Evolutionary conservation across 331 rosid species (phyloP), one percentile per base, ranked within the genome.

Genomic region (Rosa hybrid): DNA sequence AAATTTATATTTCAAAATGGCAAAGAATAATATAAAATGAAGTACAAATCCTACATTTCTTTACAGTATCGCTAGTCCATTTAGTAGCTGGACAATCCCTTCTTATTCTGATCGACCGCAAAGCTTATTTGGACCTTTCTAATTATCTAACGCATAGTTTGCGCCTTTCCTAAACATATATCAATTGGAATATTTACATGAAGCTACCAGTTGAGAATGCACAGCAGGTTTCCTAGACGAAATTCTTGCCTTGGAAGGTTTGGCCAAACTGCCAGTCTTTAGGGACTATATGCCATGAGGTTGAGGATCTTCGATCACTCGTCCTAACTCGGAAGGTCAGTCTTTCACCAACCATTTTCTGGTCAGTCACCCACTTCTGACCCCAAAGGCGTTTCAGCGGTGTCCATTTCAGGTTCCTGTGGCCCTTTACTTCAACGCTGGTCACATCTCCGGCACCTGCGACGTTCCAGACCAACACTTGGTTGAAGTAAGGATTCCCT

Each of bases 401-500:
- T 21, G 89, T 90, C 97, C 97, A 94, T 73, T 87, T 68, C 27
- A 89, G 80, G 30, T 94, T 89, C 12, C 79, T 10, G 30, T 71
- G 49, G 25, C 98, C 94, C 84, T 86, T 94, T 84, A 94, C 97
- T n/a, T 75, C 83, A 20, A 94, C 75, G 39, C 83, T 34, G 7
- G 44, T 54, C 17, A 91, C 42, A 17, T 92, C 97, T 7, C 97
- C 98, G 0, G 94, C 93, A 68, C 97, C 98, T 30, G 90, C 98
- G 27, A 94, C 98, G 74, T 92, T 94, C 89, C 89, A 89, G 54
- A 94, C 89, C 73, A 77, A 4, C 2, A 92, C 83, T 59, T 87
- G 74, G 72, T 87, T 84, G 88, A 80, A 90, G 67, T 90, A 92
- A 0, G 97, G 98, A 78, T 92, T 92, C 69, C 98, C 98, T 0